Conservation (phyloP, 129 eudicot species). For the Tagetes patula region DNA sequence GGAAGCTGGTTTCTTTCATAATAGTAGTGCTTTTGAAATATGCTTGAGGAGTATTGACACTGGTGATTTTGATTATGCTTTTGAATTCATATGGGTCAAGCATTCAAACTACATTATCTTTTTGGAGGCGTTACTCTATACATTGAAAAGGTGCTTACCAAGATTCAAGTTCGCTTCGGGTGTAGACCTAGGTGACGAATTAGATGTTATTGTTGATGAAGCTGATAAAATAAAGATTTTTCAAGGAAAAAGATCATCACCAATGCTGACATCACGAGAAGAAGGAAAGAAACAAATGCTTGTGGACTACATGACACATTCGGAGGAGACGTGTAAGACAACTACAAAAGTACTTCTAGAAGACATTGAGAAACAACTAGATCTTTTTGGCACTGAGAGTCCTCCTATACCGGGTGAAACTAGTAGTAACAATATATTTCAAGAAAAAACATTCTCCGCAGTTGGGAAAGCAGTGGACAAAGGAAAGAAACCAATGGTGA, state of each 20-base stretch:
- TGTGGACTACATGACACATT: too few relatives aligned
- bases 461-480: background rate
- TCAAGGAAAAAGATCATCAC: too few relatives aligned
- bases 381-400: too few relatives aligned
- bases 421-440: background rate
- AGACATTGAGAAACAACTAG: too few relatives aligned
- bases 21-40: background rate
- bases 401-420: too few relatives aligned
- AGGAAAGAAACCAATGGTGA: background rate
- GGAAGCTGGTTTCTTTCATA: background rate
- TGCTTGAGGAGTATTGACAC: slow-evolving; percentile 13
- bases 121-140: background rate
- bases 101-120: background rate
- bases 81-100: background rate
- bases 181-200: background rate
- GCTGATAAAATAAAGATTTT: too few relatives aligned
- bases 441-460: background rate
- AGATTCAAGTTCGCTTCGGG: slow-evolving; percentile 12
- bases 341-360: too few relatives aligned
- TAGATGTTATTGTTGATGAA: background rate
- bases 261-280: too few relatives aligned
- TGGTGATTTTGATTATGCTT: background rate
- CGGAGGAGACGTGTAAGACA: too few relatives aligned
- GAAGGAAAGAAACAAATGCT: too few relatives aligned
- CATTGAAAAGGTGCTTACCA: slow-evolving; percentile 3